These are phyloP conservation scores for Spergularia azorica DNA, from an alignment of 179 eudicot genomes.

Conservation along the genomic window DNA sequence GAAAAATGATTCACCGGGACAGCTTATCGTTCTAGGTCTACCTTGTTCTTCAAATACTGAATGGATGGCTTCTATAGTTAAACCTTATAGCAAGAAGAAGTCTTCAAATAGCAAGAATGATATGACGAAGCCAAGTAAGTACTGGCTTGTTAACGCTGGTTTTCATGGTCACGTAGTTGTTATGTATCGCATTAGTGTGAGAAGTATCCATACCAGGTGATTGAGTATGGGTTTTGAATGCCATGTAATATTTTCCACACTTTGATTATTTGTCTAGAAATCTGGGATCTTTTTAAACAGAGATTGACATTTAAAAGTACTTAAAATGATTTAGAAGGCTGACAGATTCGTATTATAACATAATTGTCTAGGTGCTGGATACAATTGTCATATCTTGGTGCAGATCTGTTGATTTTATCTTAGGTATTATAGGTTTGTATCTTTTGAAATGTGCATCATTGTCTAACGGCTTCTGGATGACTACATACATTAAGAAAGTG, in stretches of 20 bases:
- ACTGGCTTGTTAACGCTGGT: background rate
- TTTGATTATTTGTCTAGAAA: too few relatives aligned
- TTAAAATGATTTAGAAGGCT: too few relatives aligned
- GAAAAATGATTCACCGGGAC: constrained; percentile 34
- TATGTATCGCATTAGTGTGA: too few relatives aligned
- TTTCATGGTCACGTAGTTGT: too few relatives aligned
- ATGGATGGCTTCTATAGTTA: constrained; percentile 32
- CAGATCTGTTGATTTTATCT: background rate
- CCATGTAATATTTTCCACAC: too few relatives aligned
- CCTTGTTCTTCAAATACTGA: constrained; percentile 35
- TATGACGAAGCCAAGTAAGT: constrained; percentile 29
- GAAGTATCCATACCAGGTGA: too few relatives aligned
- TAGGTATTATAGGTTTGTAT: background rate
- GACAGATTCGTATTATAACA: too few relatives aligned
- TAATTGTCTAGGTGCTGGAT: background rate
- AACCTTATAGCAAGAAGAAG: constrained; percentile 20
- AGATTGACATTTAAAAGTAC: too few relatives aligned
- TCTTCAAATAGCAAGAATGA: constrained; percentile 7
- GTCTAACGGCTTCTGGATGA: background rate
- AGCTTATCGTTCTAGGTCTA: constrained; percentile 40
- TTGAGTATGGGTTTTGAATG: too few relatives aligned
- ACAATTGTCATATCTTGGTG: background rate
- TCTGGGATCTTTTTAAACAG: too few relatives aligned
- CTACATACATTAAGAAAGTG: background rate
- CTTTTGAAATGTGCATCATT: background rate